A percentile compares a stretch with the other conserved stretches of the same genome.
Conservation (phyloP, 495 filamentous ascomycete species). For the Talaromyces thailandensis region DNA sequence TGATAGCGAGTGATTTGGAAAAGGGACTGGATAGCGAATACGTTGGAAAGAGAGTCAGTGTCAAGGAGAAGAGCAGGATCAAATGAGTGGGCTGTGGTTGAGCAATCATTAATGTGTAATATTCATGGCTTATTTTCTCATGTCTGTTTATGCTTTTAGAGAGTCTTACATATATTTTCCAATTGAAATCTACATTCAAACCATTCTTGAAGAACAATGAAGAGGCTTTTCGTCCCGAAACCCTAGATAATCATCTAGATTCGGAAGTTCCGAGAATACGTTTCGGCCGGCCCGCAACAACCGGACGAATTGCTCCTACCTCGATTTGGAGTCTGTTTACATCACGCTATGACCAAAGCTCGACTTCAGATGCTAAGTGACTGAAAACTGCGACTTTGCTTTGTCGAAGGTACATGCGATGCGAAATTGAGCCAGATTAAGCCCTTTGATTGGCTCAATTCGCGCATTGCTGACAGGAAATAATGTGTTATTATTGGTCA, state of each 20-base stretch:
- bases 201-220: not conserved
- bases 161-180: not conserved
- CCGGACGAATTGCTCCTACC: too few species aligned
- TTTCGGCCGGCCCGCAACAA: too few species aligned
- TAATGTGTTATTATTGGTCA: not conserved
- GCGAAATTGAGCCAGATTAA: too few species aligned
- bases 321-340: too few species aligned
- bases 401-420: too few species aligned
- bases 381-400: too few species aligned
- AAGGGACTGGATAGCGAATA: constrained; percentile 12
- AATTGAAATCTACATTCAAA: not conserved
- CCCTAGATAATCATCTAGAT: not conserved
- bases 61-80: constrained; percentile 11
- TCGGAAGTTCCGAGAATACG: not conserved
- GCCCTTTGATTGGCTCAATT: too few species aligned
- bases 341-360: too few species aligned
- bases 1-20: constrained; percentile 26
- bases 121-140: not conserved
- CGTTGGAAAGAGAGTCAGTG: constrained; percentile 19
- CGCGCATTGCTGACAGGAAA: not conserved
- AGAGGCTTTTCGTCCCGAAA: not conserved
- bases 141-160: not conserved
- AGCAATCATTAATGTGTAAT: not conserved
- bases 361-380: too few species aligned
- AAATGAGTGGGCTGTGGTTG: not conserved